Conservation (phyloP, 345 rosid genomes). For the Triadica sebifera region DNA sequence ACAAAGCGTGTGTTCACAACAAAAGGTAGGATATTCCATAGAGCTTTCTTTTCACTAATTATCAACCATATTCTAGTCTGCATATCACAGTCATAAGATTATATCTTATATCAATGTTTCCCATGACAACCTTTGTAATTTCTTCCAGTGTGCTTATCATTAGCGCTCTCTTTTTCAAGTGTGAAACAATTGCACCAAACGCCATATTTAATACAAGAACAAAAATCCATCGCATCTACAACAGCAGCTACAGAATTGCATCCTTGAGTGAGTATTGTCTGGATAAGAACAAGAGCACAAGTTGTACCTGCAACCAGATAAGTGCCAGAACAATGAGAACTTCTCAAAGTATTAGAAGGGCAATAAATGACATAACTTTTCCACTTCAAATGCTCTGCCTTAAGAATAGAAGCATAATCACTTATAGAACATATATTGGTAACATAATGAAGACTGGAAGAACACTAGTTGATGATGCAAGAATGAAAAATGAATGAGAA, state of each 20-base stretch:
- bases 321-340: slow-evolving; percentile 16
- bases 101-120: neutral
- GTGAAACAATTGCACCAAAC: slow-evolving; percentile 64
- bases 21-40: neutral
- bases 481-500: too few species aligned
- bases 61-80: neutral
- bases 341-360: neutral
- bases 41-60: neutral
- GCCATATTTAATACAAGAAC: slow-evolving; percentile 80
- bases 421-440: neutral
- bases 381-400: neutral
- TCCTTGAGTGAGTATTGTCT: slow-evolving; percentile 83
- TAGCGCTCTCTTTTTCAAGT: slow-evolving; percentile 73
- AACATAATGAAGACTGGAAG: neutral
- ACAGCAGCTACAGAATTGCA: slow-evolving; percentile 92
- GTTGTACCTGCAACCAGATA: slow-evolving; percentile 64
- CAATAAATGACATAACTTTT: slow-evolving; percentile 3
- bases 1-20: neutral
- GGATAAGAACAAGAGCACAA: slow-evolving; percentile 85
- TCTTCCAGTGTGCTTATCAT: slow-evolving; percentile 92
- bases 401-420: neutral
- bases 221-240: slow-evolving; percentile 90
- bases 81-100: neutral
- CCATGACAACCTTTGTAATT: slow-evolving; percentile 60
- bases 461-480: neutral